These are phyloP conservation scores for Hebeloma cylindrosporum DNA, from an alignment of 768 basidiomycete genomes.

Conservation along the genomic window DNA sequence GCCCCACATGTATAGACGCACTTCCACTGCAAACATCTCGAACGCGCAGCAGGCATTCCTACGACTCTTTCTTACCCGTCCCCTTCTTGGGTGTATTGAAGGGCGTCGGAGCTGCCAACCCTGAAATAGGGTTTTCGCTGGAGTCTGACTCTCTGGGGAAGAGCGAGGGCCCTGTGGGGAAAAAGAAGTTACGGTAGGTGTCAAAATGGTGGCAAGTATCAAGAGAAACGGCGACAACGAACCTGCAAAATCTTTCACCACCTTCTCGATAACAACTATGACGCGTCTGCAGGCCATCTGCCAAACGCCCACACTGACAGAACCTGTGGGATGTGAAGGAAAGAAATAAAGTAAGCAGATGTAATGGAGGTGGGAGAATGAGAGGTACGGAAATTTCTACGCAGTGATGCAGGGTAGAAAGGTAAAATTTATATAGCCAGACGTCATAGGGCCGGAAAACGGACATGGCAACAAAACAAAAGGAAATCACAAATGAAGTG, in stretches of 20 bases:
- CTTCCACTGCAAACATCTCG: too few relatives aligned
- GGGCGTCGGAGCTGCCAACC: constrained; percentile 20
- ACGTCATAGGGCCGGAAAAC: not conserved
- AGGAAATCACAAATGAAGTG: too few relatives aligned
- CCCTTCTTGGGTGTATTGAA: constrained; percentile 24
- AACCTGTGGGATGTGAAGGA: constrained; percentile 59
- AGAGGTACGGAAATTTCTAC: too few relatives aligned
- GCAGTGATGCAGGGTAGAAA: too few relatives aligned
- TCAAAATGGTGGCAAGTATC: not conserved
- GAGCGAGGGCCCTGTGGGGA: constrained; percentile 1
- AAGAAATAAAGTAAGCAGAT: not conserved
- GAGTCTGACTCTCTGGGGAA: not conserved
- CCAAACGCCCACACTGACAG: constrained; percentile 93
- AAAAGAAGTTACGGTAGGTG: too few relatives aligned
- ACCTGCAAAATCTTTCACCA: constrained; percentile 64
- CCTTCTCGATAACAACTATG: constrained; percentile 72
- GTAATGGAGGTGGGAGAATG: too few relatives aligned
- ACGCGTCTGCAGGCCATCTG: constrained; percentile 91
- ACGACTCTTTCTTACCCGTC: constrained; percentile 12
- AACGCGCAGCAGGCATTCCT: too few relatives aligned
- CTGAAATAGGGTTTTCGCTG: constrained; percentile 8
- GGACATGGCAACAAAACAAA: not conserved
- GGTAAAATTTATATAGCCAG: not conserved
- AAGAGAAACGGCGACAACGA: constrained; percentile 15
- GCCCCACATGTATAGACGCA: too few relatives aligned